A percentile compares a stretch with the other conserved stretches of the same genome.
Evolutionary conservation across 2,329 filamentous ascomycete species (phyloP).

Genomic region (Plectosphaerella sp.): DNA sequence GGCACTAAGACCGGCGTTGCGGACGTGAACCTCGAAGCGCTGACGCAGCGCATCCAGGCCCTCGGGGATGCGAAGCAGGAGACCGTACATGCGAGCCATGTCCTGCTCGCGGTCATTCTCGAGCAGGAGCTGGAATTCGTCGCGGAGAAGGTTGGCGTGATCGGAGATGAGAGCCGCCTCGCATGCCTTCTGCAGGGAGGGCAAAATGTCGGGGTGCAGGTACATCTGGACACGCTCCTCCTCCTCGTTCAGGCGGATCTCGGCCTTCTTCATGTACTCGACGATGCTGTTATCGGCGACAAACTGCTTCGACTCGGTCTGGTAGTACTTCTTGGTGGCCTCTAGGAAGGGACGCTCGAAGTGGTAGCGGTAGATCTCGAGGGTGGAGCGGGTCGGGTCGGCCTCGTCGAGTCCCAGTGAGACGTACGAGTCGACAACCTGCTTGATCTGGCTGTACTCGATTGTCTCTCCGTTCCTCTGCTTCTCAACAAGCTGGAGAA

Average conservation of each 20-base stretch:
- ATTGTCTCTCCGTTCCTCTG: constrained; percentile 97
- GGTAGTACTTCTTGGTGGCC: constrained; percentile 82
- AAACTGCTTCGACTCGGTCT: constrained; percentile 89
- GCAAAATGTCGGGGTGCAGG: constrained; percentile 83
- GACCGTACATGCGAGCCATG: constrained; percentile 92
- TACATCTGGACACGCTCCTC: constrained; percentile 91
- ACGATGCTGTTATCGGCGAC: constrained; percentile 96
- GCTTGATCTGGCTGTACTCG: constrained; percentile 94
- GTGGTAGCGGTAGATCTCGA: constrained; percentile 89
- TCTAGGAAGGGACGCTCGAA: constrained; percentile 91
- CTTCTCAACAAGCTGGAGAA: constrained; percentile 92
- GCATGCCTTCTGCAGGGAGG: constrained; percentile 79
- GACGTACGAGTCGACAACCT: constrained; percentile 93
- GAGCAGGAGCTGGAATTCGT: constrained; percentile 91
- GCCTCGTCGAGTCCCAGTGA: constrained; percentile 91
- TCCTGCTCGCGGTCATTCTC: constrained; percentile 95
- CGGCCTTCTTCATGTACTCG: constrained; percentile 99
- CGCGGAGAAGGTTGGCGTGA: constrained; percentile 78
- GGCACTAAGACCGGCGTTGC: constrained; percentile 81
- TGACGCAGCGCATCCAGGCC: constrained; percentile 83
- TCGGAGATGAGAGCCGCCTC: constrained; percentile 86
- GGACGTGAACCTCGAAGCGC: constrained; percentile 88
- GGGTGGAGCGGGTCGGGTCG: constrained; percentile 87
- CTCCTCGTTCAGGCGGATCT: constrained; percentile 82
- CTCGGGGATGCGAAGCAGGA: constrained; percentile 84